Percentiles rank a stretch among this genome's conserved stretches.
phyloP scores from a whole-genome alignment of 2,329 filamentous ascomycete species.

The Colletotrichum abscissum region DNA sequence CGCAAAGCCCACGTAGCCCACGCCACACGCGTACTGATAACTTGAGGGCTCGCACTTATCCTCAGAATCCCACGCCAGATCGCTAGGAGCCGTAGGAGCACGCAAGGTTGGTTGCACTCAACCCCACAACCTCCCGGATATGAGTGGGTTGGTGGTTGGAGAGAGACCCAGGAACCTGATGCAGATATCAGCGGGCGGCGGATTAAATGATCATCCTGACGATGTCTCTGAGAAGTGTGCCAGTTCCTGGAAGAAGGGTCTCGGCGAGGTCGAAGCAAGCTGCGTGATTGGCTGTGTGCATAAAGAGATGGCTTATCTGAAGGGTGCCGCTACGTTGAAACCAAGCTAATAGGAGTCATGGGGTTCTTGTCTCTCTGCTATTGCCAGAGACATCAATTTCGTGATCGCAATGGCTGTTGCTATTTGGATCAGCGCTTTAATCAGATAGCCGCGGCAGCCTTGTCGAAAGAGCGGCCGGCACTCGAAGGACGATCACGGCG shows the following conservation, averaged over 20 bases:
- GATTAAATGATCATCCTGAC: constrained; percentile 24
- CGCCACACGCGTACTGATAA: constrained; percentile 19
- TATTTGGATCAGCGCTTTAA: constrained; percentile 2
- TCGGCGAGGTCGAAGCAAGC: background rate
- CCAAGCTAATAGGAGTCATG: constrained; percentile 33
- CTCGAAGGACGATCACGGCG: constrained; percentile 14
- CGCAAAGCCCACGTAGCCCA: constrained; percentile 25
- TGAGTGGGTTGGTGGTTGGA: constrained; percentile 3
- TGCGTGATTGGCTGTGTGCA: constrained; percentile 18
- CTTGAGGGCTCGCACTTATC: constrained; percentile 11
- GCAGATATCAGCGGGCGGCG: constrained; percentile 10
- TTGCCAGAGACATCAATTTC: constrained; percentile 25
- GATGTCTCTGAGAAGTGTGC: constrained; percentile 15
- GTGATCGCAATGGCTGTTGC: background rate
- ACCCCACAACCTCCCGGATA: constrained; percentile 11
- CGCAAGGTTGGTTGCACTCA: constrained; percentile 3
- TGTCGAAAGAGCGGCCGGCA: constrained; percentile 22
- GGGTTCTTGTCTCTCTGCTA: constrained; percentile 34
- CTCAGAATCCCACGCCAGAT: constrained; percentile 26
- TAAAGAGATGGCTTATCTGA: constrained; percentile 29
- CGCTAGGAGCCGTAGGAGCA: constrained; percentile 12
- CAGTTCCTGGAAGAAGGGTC: constrained; percentile 5
- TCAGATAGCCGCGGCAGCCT: constrained; percentile 22
- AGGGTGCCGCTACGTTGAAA: constrained; percentile 30
- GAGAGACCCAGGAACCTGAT: background rate